Evolutionary conservation across 306 rosid species (phyloP), one percentile per base, ranked within the genome.

Genomic region (Malus fusca): DNA sequence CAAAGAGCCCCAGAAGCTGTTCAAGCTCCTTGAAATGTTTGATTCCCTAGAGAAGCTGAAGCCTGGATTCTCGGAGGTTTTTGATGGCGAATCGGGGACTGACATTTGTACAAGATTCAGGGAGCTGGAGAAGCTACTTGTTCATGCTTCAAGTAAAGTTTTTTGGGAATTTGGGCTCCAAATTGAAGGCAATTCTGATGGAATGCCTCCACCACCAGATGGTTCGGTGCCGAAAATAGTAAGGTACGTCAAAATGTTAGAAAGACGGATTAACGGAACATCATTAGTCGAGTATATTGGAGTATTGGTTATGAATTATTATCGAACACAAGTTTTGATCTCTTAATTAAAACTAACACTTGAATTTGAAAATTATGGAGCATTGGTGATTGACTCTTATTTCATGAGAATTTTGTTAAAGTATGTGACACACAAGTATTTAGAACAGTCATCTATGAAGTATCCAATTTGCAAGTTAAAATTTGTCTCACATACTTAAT

Each of bases 151-250:
- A 1, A 91, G 89, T 74, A 87, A 90, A 77, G 97, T 91, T 0
- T 91, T 87, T 63, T 93, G 92, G 92, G 96, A 91, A 73, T 93
- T 93, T 11, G 98, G 97, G 5, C 83, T 93, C 56, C 88, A 91
- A 81, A 93, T 93, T 10, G 98, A 91, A 80, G 93, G 92, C 5
- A 85, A 76, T 28, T 74, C 91, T 0, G 96, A 91, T n/a, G 96
- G 90, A 1, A 58, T 79, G 68, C 96, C 93, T 6, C 89, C 96
- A 0, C 88, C 92, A 4, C 85, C 78, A 80, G 94, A 93, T 75
- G 94, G 97, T 9, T 88, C 97, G 0, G 94, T 93, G 75, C 96
- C 96, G 0, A 93, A 93, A 80, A 75, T 93, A 0, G 96, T 93
- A 2, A 75, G 96, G 46, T 93, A 51, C 21, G 55, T 51, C 55